Evolutionary conservation across 2,329 filamentous ascomycete genomes (phyloP).

Genomic region (Colletotrichum paranaense): DNA sequence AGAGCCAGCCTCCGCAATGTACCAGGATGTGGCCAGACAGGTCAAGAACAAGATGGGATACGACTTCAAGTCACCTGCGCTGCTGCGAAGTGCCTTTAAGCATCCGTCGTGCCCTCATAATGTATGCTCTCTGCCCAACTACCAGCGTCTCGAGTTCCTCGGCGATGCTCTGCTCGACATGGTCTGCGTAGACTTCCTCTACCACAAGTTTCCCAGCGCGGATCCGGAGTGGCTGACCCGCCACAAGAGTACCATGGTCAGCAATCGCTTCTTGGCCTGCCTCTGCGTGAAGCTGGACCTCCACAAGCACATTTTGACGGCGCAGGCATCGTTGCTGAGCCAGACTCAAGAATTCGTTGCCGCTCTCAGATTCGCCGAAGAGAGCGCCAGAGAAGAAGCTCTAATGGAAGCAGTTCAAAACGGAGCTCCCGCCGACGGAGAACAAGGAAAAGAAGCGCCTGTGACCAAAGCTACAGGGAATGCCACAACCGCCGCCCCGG

Average conservation of each 20-base stretch:
- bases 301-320: slow-evolving; percentile 75
- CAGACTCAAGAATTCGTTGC: slow-evolving; percentile 66
- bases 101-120: slow-evolving; percentile 83
- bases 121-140: slow-evolving; percentile 83
- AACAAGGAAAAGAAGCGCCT: neutral
- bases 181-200: slow-evolving; percentile 85
- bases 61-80: slow-evolving; percentile 77
- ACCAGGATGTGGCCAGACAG: slow-evolving; percentile 74
- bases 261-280: slow-evolving; percentile 91
- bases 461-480: slow-evolving; percentile 39
- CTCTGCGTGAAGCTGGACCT: slow-evolving; percentile 83
- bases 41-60: slow-evolving; percentile 70
- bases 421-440: neutral
- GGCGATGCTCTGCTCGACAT: slow-evolving; percentile 91
- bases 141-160: slow-evolving; percentile 92
- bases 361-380: slow-evolving; percentile 65
- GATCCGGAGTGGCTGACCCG: slow-evolving; percentile 98
- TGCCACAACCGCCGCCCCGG: slow-evolving; percentile 48
- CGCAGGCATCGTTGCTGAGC: slow-evolving; percentile 56
- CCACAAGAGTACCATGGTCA: slow-evolving; percentile 99
- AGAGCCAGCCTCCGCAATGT: slow-evolving; percentile 69
- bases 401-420: neutral
- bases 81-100: slow-evolving; percentile 86
- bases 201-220: slow-evolving; percentile 77
- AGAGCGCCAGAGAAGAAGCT: slow-evolving; percentile 38